A percentile compares a stretch with the other conserved stretches of the same genome.
Evolutionary conservation across 345 rosid species (phyloP).

Genomic region (Populus euphratica): DNA sequence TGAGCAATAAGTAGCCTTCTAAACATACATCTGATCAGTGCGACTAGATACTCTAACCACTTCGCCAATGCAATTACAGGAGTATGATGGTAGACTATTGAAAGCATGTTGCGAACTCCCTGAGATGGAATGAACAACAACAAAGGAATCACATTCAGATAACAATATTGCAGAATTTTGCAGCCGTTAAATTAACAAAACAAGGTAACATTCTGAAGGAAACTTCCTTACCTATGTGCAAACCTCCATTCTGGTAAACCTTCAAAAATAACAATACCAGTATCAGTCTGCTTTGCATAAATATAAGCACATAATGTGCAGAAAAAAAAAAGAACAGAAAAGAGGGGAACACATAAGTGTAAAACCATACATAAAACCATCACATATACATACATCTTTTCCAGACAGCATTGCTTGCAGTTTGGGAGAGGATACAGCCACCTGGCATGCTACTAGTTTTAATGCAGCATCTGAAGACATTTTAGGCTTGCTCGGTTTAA

Average conservation of each 20-base stretch:
- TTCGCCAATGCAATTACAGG: slow-evolving; percentile 63
- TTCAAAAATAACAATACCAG: slow-evolving; percentile 22
- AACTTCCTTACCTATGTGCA: slow-evolving; percentile 42
- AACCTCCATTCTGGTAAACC: slow-evolving; percentile 54
- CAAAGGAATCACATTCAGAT: not conserved
- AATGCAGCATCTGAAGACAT: slow-evolving; percentile 54
- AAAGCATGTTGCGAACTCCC: slow-evolving; percentile 43
- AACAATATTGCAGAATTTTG: not conserved
- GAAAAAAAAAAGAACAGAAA: not conserved
- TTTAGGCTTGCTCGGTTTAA: slow-evolving; percentile 63
- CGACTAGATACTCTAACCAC: slow-evolving; percentile 53
- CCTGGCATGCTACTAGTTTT: slow-evolving; percentile 62
- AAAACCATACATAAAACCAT: not conserved
- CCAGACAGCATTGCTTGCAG: slow-evolving; percentile 44
- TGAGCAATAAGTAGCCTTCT: not conserved
- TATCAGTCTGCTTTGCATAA: slow-evolving; percentile 28
- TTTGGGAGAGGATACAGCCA: slow-evolving; percentile 54
- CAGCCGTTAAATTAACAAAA: not conserved
- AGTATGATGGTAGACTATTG: slow-evolving; percentile 19
- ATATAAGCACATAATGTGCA: not conserved
- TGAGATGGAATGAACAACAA: slow-evolving; percentile 19
- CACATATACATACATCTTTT: slow-evolving; percentile 38
- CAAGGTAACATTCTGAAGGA: slow-evolving; percentile 1
- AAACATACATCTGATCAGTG: slow-evolving; percentile 43
- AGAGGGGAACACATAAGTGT: not conserved